These are phyloP conservation scores for Coelastrella sp. DNA, from an alignment of 139 green algal genomes.

Conservation along the genomic window DNA sequence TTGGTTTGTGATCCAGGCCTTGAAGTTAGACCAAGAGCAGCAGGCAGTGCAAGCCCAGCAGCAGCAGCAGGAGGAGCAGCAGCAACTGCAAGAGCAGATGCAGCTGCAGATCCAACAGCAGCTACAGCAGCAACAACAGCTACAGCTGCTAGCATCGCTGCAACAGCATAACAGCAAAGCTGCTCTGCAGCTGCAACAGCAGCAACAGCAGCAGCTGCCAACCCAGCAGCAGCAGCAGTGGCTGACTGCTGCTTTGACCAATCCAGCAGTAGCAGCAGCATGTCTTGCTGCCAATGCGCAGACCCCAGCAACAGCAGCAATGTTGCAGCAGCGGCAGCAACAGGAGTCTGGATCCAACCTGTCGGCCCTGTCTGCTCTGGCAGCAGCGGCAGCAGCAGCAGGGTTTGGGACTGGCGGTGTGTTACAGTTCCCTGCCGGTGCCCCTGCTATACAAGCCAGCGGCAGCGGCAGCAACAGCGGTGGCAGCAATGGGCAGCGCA, in stretches of 20 bases:
- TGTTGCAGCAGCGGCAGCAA: slow-evolving; percentile 3
- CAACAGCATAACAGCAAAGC: neutral
- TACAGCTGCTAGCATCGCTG: neutral
- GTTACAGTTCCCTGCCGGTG: neutral
- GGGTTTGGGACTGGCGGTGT: neutral
- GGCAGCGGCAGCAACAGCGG: slow-evolving; percentile 33
- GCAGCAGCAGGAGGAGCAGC: neutral
- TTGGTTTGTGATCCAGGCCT: neutral
- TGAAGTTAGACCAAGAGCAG: slow-evolving; percentile 13
- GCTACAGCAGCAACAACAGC: neutral
- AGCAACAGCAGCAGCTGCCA: neutral
- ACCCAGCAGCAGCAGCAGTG: slow-evolving; percentile 1
- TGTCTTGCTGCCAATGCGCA: neutral
- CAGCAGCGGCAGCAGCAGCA: slow-evolving; percentile 28
- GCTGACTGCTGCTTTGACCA: neutral
- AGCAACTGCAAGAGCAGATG: neutral
- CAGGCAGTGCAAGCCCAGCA: neutral
- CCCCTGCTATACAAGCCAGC: neutral
- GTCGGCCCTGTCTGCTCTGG: neutral
- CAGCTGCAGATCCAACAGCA: too few relatives aligned
- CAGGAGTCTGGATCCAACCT: neutral
- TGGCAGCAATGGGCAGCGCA: neutral
- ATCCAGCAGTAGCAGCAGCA: slow-evolving; percentile 5
- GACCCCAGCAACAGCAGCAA: neutral
- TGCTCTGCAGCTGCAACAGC: neutral